Conservation (phyloP, 306 rosid genomes). For the Senna siamea region DNA sequence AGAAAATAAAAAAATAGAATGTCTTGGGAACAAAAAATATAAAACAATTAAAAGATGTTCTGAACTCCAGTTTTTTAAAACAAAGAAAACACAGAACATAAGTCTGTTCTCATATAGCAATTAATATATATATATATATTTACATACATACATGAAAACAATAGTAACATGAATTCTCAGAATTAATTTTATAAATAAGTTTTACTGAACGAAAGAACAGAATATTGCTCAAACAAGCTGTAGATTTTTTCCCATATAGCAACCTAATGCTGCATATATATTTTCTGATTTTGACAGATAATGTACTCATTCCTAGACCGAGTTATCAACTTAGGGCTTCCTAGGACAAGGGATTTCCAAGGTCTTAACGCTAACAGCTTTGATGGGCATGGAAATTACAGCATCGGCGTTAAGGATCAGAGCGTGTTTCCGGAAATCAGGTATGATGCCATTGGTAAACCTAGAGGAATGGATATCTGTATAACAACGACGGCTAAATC, state of each 20-base stretch:
- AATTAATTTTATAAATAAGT: too few species aligned
- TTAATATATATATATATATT: too few species aligned
- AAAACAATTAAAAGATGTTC: too few species aligned
- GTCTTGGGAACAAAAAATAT: too few species aligned
- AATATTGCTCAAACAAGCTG: too few species aligned
- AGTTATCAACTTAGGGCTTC: conserved; percentile 83
- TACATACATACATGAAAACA: too few species aligned
- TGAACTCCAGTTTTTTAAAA: too few species aligned
- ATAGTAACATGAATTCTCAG: too few species aligned
- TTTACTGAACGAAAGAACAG: too few species aligned
- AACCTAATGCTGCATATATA: conserved; percentile 9
- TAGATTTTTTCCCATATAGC: not conserved
- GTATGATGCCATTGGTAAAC: conserved; percentile 62
- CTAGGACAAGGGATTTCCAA: conserved; percentile 96
- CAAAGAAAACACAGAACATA: too few species aligned
- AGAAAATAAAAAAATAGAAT: too few species aligned
- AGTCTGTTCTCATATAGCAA: too few species aligned
- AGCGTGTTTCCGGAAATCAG: conserved; percentile 86
- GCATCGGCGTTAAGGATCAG: conserved; percentile 76
- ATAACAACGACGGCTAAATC: conserved; percentile 78
- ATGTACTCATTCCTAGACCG: conserved; percentile 91
- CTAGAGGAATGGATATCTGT: conserved; percentile 97
- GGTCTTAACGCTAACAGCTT: conserved; percentile 81
- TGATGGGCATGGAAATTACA: conserved; percentile 85
- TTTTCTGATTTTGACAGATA: conserved; percentile 52